Evolutionary conservation across 73 alveolate genomes (phyloP), one percentile per base, ranked within the genome.

Genomic region (Uronychia setigera): DNA sequence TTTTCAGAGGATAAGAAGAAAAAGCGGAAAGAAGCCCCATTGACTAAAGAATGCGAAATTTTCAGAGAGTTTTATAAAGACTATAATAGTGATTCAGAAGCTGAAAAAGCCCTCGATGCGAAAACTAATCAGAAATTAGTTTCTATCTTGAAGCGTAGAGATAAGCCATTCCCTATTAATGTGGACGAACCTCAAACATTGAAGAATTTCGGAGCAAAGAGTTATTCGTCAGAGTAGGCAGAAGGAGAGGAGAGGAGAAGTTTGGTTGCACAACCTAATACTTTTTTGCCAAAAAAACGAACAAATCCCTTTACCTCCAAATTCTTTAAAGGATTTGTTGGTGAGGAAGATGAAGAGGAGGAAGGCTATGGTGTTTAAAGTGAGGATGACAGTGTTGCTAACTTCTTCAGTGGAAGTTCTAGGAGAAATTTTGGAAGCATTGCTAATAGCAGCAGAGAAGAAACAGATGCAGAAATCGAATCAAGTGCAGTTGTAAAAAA

Each of bases 361-460:
- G 67, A 46, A 46, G 19, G 5, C n/a, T 19, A 46, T n/a, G n/a
- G n/a, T n/a, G n/a, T n/a, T n/a, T n/a, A n/a, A n/a, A n/a, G n/a
- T n/a, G 5, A 5, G 67, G 67, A 46, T 46, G 67, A 46, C 67
- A 46, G 67, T 46, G 67, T 46, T 5, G 67, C n/a, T 5, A 46
- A 46, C 67, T 46, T 46, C 67, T 46, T 46, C 67, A 46, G 67
- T 19, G 67, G 67, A 46, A 11, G n/a, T 19, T 46, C 67, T 46
- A 46, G 19, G 67, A 46, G 67, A 19, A 46, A 46, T 19, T 46
- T 46, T 46, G 67, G 67, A 46, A 46, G 67, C 67, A 46, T 46
- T 46, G 67, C 67, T 11, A n/a, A n/a, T n/a, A 46, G 67, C 67
- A 46, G 67, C 67, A 46, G 67, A 46, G 67, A 46, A 46, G 67